Percentiles rank a stretch among this genome's conserved stretches.
Conservation (phyloP, 768 basidiomycete species). For the Pisolithus tinctorius region DNA sequence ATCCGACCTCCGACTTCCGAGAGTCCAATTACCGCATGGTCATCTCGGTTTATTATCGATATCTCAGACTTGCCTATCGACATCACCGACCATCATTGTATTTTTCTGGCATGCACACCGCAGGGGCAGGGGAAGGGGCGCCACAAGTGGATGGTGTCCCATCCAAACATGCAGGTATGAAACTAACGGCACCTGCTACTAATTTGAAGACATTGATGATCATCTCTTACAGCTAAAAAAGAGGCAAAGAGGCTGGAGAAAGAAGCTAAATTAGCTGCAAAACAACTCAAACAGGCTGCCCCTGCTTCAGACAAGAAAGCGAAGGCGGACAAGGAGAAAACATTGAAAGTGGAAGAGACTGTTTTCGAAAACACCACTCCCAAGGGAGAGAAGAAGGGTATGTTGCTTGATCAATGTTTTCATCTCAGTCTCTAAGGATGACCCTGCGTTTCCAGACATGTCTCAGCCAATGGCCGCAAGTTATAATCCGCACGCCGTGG, state of each 20-base stretch:
- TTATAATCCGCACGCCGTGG: constrained; percentile 93
- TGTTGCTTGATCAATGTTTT: constrained; percentile 4
- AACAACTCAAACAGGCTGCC: constrained; percentile 38
- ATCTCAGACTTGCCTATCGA: no score
- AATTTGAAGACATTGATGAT: not conserved
- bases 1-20: no score
- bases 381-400: constrained; percentile 91
- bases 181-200: not conserved
- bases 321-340: constrained; percentile 71
- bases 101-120: no score
- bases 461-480: constrained; percentile 83
- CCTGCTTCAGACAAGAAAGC: constrained; percentile 56
- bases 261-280: constrained; percentile 71
- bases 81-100: no score
- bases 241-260: constrained; percentile 79
- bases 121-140: not conserved
- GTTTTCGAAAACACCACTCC: constrained; percentile 88
- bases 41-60: no score
- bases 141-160: constrained; percentile 7
- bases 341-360: constrained; percentile 60
- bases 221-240: constrained; percentile 56
- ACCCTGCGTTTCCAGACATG: constrained; percentile 50
- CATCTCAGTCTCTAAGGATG: not conserved
- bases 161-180: constrained; percentile 38
- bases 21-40: no score